Conservation (phyloP, 2,329 filamentous ascomycete genomes). For the Epichloe sp. region DNA sequence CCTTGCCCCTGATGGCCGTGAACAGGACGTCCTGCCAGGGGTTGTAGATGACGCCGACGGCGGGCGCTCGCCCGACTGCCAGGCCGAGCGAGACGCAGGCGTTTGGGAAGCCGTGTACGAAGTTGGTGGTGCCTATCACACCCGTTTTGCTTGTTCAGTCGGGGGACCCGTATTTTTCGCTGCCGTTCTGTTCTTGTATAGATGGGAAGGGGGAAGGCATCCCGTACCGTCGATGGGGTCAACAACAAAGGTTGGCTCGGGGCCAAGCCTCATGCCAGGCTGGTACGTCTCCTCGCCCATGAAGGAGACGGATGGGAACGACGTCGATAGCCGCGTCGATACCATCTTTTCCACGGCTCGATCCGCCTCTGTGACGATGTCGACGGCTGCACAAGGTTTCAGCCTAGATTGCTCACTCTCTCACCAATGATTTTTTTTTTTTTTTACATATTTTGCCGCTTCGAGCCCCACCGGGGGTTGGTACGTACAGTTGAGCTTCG, state of each 20-base stretch:
- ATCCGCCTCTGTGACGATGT: constrained; percentile 57
- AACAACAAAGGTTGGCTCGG: constrained; percentile 62
- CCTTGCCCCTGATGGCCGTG: constrained; percentile 54
- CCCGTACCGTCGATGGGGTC: constrained; percentile 61
- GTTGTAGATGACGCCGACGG: constrained; percentile 68
- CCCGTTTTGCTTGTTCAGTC: no score
- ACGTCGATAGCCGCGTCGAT: constrained; percentile 32
- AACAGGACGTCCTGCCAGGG: constrained; percentile 59
- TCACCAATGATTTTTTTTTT: not conserved
- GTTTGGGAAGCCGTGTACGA: constrained; percentile 62
- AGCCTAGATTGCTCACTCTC: not conserved
- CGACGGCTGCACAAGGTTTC: constrained; percentile 36
- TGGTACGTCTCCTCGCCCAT: constrained; percentile 69
- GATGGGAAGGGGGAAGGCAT: not conserved
- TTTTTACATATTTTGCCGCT: no score
- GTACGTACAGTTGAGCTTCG: constrained; percentile 51
- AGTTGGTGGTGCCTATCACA: constrained; percentile 62
- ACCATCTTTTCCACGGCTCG: constrained; percentile 53
- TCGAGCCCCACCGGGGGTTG: no score
- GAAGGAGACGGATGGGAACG: constrained; percentile 47
- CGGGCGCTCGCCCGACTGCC: constrained; percentile 45
- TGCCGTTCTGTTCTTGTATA: not conserved
- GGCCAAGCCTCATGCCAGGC: constrained; percentile 48
- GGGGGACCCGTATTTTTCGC: no score
- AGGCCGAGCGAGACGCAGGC: constrained; percentile 69